Conservation (phyloP, 1,284 basidiomycete species). For the Crucibulum parvulum region DNA sequence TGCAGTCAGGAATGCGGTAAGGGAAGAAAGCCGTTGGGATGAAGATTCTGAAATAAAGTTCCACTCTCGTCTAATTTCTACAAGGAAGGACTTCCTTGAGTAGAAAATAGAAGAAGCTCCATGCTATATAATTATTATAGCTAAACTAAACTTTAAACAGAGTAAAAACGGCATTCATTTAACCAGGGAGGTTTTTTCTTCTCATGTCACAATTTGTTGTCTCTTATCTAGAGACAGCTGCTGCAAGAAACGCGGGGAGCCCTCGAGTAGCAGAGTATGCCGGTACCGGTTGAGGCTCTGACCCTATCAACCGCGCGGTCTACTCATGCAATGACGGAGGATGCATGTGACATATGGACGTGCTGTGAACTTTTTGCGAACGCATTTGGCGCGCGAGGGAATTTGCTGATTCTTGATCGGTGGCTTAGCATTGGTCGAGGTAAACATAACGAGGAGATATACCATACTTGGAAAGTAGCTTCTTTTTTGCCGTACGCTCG, state of each 20-base stretch:
- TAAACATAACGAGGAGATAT: neutral
- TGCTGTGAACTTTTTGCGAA: neutral
- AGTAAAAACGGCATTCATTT: no score
- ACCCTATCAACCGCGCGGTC: neutral
- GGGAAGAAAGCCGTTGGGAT: neutral
- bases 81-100: neutral
- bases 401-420: neutral
- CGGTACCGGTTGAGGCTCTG: neutral
- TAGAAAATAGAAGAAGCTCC: neutral
- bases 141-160: neutral
- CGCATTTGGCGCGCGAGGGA: neutral
- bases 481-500: neutral
- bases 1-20: neutral
- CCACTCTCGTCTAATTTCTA: neutral
- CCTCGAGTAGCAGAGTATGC: neutral
- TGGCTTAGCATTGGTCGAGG: neutral
- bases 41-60: neutral
- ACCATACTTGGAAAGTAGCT: neutral
- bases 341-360: neutral
- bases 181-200: no score
- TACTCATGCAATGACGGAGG: neutral
- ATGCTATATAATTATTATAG: neutral
- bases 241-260: no score
- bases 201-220: no score
- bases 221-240: no score